These are phyloP conservation scores for Sparassis latifolia DNA, from an alignment of 1,284 basidiomycete species.

Conservation along the genomic window DNA sequence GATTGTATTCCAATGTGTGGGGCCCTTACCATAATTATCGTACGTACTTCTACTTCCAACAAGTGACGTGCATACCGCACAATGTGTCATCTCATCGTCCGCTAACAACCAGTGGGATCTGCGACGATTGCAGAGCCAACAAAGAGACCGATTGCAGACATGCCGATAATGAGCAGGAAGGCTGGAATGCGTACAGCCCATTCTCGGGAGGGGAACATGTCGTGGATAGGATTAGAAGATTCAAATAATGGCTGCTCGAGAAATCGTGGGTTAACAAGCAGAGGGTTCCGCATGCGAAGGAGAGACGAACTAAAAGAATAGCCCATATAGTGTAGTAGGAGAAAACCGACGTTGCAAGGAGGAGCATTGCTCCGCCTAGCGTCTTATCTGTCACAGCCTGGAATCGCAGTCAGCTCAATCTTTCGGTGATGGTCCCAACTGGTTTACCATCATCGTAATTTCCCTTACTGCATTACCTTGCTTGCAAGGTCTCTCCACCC, in stretches of 20 bases:
- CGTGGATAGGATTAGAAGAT: constrained; percentile 63
- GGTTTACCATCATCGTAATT: too few relatives aligned
- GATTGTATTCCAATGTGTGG: too few relatives aligned
- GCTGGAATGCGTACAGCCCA: constrained; percentile 89
- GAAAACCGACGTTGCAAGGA: constrained; percentile 73
- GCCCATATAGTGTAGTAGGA: constrained; percentile 91
- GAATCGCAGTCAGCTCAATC: not conserved
- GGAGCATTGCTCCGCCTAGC: constrained; percentile 75
- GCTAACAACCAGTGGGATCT: too few relatives aligned
- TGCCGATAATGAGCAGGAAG: constrained; percentile 72
- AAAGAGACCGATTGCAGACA: constrained; percentile 31
- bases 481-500: too few relatives aligned
- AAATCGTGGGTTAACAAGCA: not conserved
- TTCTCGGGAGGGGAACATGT: constrained; percentile 79
- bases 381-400: constrained; percentile 80
- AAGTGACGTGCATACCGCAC: too few relatives aligned
- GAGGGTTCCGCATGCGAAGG: not conserved
- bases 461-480: too few relatives aligned
- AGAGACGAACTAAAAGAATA: constrained; percentile 65
- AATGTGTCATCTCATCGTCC: too few relatives aligned
- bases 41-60: too few relatives aligned
- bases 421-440: not conserved
- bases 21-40: too few relatives aligned
- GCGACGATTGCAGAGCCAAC: constrained; percentile 24
- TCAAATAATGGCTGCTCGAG: constrained; percentile 77